Base-by-base conservation (phyloP, 1,284 basidiomycete genomes). In the Cutaneotrichosporon sp. region DNA sequence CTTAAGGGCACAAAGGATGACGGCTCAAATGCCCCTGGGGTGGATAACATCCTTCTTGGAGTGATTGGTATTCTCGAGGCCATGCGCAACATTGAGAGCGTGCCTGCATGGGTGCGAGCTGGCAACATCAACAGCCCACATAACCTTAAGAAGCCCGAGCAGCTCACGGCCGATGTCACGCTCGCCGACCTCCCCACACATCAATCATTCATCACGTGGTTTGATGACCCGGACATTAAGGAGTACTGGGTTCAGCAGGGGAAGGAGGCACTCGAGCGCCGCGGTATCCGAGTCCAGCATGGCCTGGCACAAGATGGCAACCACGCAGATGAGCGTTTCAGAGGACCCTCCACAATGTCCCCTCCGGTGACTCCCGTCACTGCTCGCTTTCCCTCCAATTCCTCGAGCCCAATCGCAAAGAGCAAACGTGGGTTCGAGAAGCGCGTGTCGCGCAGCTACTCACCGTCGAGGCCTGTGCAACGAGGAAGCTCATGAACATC, bases 61-160 rank as follows among this genome's bases (percentile, higher is more conserved):
- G 70, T 72, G 14, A 61, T 75, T 22, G 74, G 74, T 2, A 70
- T 75, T n/a, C 54, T 75, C 17, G 67, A 72, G 26, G 68, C 59
- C 9, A 45, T 72, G 29, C 44, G 56, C 5, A 47, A 51, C 16
- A 65, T 73, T 22, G 43, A 54, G 31, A 71, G 70, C 49, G 62
- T 75, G 4, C 72, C 74, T 3, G 63, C 68, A 2, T 75, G 71
- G 70, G 60, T 74, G 19, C 62, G 70, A 20, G 55, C 57, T 3
- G 72, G 72, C 5, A 68, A 67, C 2, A 52, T 75, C 16, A 57
- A 52, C n/a, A 17, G 48, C 2, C 50, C 50, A 0, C 17, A 35
- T 22, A 22, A 25, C 11, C 25, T 33, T 20, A n/a, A 12, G 27
- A 37, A 54, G n/a, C n/a, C n/a, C n/a, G 16, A 11, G 33, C 42